A percentile compares a stretch with the other conserved stretches of the same genome.
phyloP scores from a whole-genome alignment of 345 rosid species.

The Euphorbia tirucalli region DNA sequence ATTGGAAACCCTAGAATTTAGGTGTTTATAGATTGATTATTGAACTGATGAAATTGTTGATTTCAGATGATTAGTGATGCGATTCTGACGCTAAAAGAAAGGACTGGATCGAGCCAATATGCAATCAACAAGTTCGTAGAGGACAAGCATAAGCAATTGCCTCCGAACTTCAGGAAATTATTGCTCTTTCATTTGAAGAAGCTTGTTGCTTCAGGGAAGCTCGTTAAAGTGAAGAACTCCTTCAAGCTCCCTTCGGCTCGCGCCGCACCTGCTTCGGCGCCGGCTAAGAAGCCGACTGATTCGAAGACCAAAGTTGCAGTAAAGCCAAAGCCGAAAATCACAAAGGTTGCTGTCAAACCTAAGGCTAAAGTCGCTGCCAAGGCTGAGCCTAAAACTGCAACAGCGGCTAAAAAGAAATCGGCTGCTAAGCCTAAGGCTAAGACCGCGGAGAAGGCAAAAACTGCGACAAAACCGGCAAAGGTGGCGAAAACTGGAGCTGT shows the following conservation, averaged over 20 bases:
- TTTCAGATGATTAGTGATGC: slow-evolving; percentile 29
- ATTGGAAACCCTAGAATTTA: neutral
- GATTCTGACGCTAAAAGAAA: slow-evolving; percentile 24
- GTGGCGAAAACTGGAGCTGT: slow-evolving; percentile 3
- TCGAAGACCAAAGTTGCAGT: neutral
- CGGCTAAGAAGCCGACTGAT: slow-evolving; percentile 1
- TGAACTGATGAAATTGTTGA: neutral
- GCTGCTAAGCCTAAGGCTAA: slow-evolving; percentile 13
- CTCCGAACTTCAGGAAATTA: slow-evolving; percentile 25
- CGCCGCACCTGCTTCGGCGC: neutral
- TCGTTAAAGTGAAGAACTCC: slow-evolving; percentile 27
- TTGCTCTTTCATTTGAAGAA: slow-evolving; percentile 18
- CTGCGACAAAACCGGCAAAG: slow-evolving; percentile 10
- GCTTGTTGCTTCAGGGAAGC: slow-evolving; percentile 23
- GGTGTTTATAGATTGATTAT: too few species aligned
- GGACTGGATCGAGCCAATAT: slow-evolving; percentile 32
- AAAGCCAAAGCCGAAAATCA: neutral
- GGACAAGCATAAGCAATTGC: slow-evolving; percentile 23
- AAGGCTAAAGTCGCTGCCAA: slow-evolving; percentile 6
- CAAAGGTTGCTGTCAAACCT: slow-evolving; percentile 10
- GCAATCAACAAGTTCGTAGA: slow-evolving; percentile 29
- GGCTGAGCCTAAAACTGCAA: slow-evolving; percentile 5
- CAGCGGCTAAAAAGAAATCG: neutral
- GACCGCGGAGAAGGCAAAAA: neutral
- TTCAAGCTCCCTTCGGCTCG: slow-evolving; percentile 19